Conservation (phyloP, 768 basidiomycete species). For the Pleurotus djamor region DNA sequence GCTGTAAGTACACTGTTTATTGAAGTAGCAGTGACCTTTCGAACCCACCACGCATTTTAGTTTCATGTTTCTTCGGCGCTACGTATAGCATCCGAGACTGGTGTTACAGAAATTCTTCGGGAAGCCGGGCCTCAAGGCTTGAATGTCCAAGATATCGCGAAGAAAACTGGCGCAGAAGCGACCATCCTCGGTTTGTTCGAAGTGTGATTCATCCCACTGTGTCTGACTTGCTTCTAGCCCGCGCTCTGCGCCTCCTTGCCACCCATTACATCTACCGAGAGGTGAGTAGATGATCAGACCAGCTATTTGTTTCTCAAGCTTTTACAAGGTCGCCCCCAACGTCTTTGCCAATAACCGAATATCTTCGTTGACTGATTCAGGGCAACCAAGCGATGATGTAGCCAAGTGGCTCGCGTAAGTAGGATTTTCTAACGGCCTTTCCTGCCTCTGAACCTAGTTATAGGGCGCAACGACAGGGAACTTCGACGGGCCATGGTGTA, state of each 20-base stretch:
- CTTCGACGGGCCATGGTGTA: not conserved
- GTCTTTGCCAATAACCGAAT: constrained; percentile 28
- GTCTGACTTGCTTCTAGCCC: constrained; percentile 13
- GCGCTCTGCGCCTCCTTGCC: constrained; percentile 27
- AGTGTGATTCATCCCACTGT: not conserved
- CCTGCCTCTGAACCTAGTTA: not conserved
- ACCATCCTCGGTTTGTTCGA: constrained; percentile 22
- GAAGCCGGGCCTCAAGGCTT: constrained; percentile 26
- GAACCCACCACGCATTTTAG: constrained; percentile 2
- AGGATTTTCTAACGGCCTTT: not conserved
- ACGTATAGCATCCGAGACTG: constrained; percentile 13
- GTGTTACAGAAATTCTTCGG: constrained; percentile 26
- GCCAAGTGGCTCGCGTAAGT: constrained; percentile 12
- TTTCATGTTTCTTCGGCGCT: constrained; percentile 16
- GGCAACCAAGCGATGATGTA: constrained; percentile 14
- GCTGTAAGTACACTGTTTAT: constrained; percentile 8
- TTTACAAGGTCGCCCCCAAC: constrained; percentile 13
- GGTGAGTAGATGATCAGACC: constrained; percentile 7
- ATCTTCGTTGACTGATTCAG: constrained; percentile 25
- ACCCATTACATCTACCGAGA: constrained; percentile 30
- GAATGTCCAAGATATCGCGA: constrained; percentile 26
- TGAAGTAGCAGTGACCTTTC: not conserved
- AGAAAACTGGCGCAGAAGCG: constrained; percentile 15
- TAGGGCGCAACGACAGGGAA: not conserved
- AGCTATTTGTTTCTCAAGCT: not conserved